phyloP scores from a whole-genome alignment of 192 early-diverging fungal genomes.

The Coemansia sp. region DNA sequence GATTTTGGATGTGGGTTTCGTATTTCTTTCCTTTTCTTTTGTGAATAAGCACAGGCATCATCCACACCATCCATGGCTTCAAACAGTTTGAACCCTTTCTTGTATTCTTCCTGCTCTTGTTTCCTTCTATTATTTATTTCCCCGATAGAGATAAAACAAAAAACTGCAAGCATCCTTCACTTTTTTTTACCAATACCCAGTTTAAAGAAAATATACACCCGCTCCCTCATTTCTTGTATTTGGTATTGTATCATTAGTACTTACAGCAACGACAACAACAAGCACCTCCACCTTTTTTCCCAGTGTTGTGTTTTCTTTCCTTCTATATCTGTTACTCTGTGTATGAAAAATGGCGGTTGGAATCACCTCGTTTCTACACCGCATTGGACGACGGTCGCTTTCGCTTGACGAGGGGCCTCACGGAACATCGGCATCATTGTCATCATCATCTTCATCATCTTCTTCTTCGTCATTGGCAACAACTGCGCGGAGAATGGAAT shows the following conservation, averaged over 20 bases:
- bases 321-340: not conserved
- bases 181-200: no score
- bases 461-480: not conserved
- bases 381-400: conserved; percentile 25
- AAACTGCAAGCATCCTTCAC: no score
- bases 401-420: conserved; percentile 21
- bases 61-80: no score
- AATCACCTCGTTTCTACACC: conserved; percentile 28
- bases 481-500: not conserved
- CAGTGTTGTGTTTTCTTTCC: not conserved
- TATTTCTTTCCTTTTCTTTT: no score
- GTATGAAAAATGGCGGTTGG: not conserved
- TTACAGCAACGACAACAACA: not conserved
- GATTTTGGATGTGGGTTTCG: no score
- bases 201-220: not conserved
- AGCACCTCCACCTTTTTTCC: not conserved
- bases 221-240: not conserved
- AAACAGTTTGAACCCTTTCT: not conserved
- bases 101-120: not conserved
- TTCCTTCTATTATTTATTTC: not conserved
- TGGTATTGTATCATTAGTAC: not conserved
- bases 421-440: not conserved
- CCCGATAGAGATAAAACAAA: no score
- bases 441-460: not conserved
- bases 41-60: no score